Evolutionary conservation across 805 yeast genomes (phyloP).

Genomic region (Lipomyces kockii): DNA sequence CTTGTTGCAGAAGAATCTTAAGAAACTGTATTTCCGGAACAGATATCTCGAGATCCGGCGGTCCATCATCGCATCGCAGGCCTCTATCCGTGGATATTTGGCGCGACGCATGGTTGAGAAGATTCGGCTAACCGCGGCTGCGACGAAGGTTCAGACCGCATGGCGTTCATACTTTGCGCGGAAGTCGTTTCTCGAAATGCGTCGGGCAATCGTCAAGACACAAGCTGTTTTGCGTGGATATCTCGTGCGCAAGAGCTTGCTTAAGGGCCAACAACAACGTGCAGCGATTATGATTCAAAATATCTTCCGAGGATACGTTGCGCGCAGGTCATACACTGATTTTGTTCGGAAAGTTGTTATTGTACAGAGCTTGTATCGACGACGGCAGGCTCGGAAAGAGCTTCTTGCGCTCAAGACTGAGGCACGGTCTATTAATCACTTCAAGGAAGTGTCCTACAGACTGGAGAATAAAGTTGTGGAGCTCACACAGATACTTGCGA

Average conservation of each 20-base stretch:
- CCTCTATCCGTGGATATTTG: constrained; percentile 64
- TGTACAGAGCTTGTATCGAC: constrained; percentile 78
- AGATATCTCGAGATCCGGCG: constrained; percentile 59
- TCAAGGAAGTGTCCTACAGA: constrained; percentile 88
- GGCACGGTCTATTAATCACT: constrained; percentile 87
- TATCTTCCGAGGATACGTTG: constrained; percentile 67
- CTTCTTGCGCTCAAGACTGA: constrained; percentile 73
- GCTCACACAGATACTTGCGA: constrained; percentile 80
- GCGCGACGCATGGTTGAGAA: constrained; percentile 62
- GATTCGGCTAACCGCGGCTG: constrained; percentile 59
- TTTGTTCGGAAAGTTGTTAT: constrained; percentile 62
- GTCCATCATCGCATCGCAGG: constrained; percentile 63
- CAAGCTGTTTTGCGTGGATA: constrained; percentile 63
- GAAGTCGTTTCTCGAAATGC: constrained; percentile 57
- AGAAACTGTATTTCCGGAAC: constrained; percentile 66
- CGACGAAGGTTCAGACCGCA: constrained; percentile 72
- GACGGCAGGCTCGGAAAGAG: constrained; percentile 70
- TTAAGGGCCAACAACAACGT: constrained; percentile 55
- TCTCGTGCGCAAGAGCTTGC: constrained; percentile 57
- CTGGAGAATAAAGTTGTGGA: constrained; percentile 98
- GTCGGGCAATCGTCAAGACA: constrained; percentile 56
- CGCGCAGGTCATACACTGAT: constrained; percentile 57
- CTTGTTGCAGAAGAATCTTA: constrained; percentile 80
- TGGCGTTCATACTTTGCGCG: constrained; percentile 51
- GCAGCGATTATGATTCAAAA: constrained; percentile 79